These are phyloP conservation scores for Talaromyces sp. DNA, from an alignment of 2,329 filamentous ascomycete genomes.

Conservation along the genomic window DNA sequence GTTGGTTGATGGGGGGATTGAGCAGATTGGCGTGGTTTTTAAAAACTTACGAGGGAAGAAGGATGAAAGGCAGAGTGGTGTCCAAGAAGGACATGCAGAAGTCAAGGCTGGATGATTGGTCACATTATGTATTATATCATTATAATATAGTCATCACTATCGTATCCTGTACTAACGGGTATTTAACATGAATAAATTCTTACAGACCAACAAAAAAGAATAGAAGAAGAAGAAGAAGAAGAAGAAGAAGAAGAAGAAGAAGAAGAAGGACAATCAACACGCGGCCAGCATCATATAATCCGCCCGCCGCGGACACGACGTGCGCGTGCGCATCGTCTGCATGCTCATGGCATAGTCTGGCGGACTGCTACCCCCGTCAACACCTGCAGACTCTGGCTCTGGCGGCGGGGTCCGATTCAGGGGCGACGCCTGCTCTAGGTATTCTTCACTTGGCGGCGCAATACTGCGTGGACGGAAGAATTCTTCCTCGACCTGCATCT, in stretches of 20 bases:
- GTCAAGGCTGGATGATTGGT: neutral
- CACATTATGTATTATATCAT: neutral
- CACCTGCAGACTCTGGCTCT: neutral
- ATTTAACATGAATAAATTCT: neutral
- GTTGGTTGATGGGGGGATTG: constrained; percentile 42
- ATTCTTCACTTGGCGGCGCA: constrained; percentile 12
- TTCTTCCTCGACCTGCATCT: constrained; percentile 23
- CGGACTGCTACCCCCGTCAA: neutral
- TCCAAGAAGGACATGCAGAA: neutral
- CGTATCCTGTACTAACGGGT: neutral
- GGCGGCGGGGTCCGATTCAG: neutral
- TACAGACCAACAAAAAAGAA: neutral
- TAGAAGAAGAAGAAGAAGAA: neutral
- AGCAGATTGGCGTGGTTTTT: constrained; percentile 22
- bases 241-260: neutral
- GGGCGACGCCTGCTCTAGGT: neutral
- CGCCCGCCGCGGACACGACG: neutral
- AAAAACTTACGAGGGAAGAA: neutral
- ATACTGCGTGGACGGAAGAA: constrained; percentile 26
- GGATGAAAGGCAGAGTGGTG: neutral
- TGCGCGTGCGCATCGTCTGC: neutral
- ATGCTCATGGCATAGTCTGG: neutral
- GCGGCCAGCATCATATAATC: neutral
- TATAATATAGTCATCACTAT: neutral
- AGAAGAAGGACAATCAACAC: too few relatives aligned